Evolutionary conservation across 2,329 filamentous ascomycete genomes (phyloP).

Genomic region (Colletotrichum cereale): DNA sequence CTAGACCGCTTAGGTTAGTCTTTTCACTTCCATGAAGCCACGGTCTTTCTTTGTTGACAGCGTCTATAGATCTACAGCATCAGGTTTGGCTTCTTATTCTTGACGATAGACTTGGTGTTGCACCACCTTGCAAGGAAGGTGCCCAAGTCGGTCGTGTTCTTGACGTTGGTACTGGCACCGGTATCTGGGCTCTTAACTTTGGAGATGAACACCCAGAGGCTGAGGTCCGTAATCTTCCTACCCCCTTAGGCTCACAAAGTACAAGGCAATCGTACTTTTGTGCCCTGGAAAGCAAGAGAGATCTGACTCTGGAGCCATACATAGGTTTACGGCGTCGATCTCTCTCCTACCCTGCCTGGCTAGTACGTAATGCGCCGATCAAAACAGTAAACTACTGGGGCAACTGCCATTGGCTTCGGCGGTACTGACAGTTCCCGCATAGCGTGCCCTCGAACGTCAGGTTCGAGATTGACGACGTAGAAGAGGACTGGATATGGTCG

Average conservation of each 20-base stretch:
- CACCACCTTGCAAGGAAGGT: conserved; percentile 43
- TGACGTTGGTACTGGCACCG: conserved; percentile 45
- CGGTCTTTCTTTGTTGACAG: background rate
- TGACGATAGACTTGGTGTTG: conserved; percentile 46
- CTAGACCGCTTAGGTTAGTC: conserved; percentile 19
- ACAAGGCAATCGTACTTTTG: background rate
- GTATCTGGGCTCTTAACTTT: conserved; percentile 45
- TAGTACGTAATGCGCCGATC: background rate
- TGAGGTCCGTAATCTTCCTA: conserved; percentile 40
- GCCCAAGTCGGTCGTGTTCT: conserved; percentile 38
- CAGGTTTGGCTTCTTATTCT: conserved; percentile 49
- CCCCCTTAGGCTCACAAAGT: background rate
- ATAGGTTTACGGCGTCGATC: conserved; percentile 46
- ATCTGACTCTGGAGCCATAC: background rate
- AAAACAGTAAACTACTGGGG: background rate
- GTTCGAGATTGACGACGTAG: conserved; percentile 59
- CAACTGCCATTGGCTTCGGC: background rate
- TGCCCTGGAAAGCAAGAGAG: background rate
- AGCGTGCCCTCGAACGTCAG: conserved; percentile 58
- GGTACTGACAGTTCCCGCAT: conserved; percentile 8
- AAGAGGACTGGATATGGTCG: conserved; percentile 53
- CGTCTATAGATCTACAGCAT: conserved; percentile 50
- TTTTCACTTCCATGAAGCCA: background rate
- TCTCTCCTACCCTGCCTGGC: background rate
- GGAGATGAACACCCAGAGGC: conserved; percentile 48